These are phyloP conservation scores for Pyrenochaeta sp. DNA, from an alignment of 2,329 filamentous ascomycete species.

Conservation along the genomic window DNA sequence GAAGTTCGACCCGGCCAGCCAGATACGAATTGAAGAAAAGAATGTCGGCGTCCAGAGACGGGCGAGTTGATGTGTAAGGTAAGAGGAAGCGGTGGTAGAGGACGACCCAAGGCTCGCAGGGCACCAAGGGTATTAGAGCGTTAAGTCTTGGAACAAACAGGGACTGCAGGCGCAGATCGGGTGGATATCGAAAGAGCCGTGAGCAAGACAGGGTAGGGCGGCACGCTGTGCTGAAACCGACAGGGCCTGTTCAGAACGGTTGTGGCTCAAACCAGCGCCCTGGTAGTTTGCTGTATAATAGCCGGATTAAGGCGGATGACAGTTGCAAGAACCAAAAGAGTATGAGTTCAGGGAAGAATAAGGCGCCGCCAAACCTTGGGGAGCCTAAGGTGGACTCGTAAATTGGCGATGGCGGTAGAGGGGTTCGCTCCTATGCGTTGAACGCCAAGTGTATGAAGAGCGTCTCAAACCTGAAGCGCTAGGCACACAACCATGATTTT, in stretches of 20 bases:
- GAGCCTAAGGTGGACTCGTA: constrained; percentile 23
- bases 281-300: constrained; percentile 40
- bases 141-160: constrained; percentile 33
- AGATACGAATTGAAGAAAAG: constrained; percentile 53
- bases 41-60: constrained; percentile 47
- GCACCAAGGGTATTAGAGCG: constrained; percentile 47
- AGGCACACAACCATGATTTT: constrained; percentile 48
- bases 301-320: constrained; percentile 39
- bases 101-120: constrained; percentile 42
- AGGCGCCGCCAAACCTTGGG: constrained; percentile 35
- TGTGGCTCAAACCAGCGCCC: constrained; percentile 48
- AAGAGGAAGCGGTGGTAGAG: constrained; percentile 41
- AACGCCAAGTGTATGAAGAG: constrained; percentile 47
- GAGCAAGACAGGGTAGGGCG: constrained; percentile 37
- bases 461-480: constrained; percentile 52
- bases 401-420: constrained; percentile 27
- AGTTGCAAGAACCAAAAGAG: constrained; percentile 34
- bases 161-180: constrained; percentile 42
- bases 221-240: constrained; percentile 49
- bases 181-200: constrained; percentile 41
- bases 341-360: constrained; percentile 30
- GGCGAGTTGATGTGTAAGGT: constrained; percentile 36
- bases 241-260: constrained; percentile 36
- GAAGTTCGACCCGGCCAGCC: constrained; percentile 53
- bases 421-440: constrained; percentile 40